Base-by-base conservation (phyloP, 768 basidiomycete genomes). In the Termitomyces sp. region DNA sequence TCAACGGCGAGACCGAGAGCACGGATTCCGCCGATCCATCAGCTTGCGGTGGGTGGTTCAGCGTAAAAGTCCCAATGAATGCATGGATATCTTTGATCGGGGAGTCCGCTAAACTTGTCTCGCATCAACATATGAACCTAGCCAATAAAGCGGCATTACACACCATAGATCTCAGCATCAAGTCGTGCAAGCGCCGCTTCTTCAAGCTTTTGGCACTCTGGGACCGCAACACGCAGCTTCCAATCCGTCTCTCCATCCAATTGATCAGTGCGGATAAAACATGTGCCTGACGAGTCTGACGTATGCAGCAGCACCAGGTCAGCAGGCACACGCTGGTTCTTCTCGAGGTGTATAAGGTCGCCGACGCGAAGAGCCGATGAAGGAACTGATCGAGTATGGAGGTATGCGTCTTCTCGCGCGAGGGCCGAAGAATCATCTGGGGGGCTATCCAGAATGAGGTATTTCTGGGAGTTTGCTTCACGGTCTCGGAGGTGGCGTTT, bases 171-270 rank as follows among this genome's bases (percentile, higher is more conserved):
- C 63, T 94, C 92, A 0, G 93, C 97, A 60, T 93, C 88, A 26
- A 95, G 71, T 48, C 87, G 84, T 22, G 82, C 82, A 26, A 80
- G 66, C 44, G 76, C 75, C 5, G 68, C 71, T 61, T 80, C 81
- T 13, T 70, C 72, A 52, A 94, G 69, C 63, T 86, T 87, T 75
- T 97, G 94, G 44, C 87, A 89, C 26, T 87, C 81, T 2, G 88
- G 82, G 1, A 96, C 87, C 2, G 96, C 94, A 1, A 97, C 90
- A 4, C 92, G 84, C 49, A 98, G 76, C 70, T 99, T 99, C 97
- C 97, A 98, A 66, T 99, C 97, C 4, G 97, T 99, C 73, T 99
- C 97, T 43, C 97, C 97, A 62, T 99, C 97, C 29, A 99, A 79
- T 67, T 98, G 97, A 72, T 99, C 97, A 2, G 96, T 99, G 10